Percentiles rank a stretch among this genome's conserved stretches.
These are phyloP conservation scores for Hypoxylon crocopeplum DNA, from an alignment of 495 filamentous ascomycete species.

Conservation along the genomic window DNA sequence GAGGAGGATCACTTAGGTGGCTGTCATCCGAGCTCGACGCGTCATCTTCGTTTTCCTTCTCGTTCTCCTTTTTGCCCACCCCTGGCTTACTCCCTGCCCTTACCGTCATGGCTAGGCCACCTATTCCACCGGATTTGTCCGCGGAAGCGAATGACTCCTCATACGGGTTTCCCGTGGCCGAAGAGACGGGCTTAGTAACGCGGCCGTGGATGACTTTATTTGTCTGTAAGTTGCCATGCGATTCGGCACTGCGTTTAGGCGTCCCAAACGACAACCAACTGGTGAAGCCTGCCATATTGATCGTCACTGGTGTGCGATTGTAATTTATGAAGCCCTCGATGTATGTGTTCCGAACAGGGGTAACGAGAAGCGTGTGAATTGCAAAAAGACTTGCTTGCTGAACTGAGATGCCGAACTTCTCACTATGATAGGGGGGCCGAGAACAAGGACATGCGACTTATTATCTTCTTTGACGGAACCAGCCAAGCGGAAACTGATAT, in stretches of 20 bases:
- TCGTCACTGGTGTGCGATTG: background rate
- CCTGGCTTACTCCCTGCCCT: no score
- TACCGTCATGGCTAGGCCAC: no score
- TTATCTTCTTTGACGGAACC: conserved; percentile 18
- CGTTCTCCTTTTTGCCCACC: no score
- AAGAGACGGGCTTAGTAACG: conserved; percentile 4
- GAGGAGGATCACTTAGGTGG: no score
- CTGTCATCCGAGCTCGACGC: background rate
- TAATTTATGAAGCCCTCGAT: background rate
- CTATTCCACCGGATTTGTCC: no score
- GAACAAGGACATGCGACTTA: conserved; percentile 5
- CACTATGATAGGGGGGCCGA: background rate
- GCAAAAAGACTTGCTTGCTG: background rate
- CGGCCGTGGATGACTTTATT: conserved; percentile 15
- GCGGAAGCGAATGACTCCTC: no score
- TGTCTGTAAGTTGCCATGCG: background rate
- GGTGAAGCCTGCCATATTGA: conserved; percentile 12
- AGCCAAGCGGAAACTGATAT: conserved; percentile 1
- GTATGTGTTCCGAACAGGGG: background rate
- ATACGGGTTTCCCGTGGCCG: background rate
- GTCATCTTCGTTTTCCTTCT: background rate
- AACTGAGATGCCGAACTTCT: background rate
- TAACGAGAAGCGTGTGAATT: background rate
- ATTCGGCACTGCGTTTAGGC: background rate
- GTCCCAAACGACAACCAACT: conserved; percentile 4